These are phyloP conservation scores for Rubia yunnanensis DNA, from an alignment of 257 asterid genomes.

Conservation along the genomic window DNA sequence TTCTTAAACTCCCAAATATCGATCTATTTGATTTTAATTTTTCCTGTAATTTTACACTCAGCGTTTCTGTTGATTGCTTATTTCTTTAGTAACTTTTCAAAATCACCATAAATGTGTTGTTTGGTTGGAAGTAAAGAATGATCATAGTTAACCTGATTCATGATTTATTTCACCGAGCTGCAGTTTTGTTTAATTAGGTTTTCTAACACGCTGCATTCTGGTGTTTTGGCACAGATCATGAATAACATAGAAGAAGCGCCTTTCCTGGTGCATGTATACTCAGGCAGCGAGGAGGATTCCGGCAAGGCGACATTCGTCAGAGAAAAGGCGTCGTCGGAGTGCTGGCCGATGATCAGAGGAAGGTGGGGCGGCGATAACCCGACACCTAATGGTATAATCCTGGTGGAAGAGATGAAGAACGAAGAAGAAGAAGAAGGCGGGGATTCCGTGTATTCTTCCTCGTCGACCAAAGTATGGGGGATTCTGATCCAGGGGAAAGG, in stretches of 20 bases:
- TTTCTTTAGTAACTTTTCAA: not conserved
- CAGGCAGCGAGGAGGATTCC: constrained; percentile 11
- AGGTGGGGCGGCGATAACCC: constrained; percentile 19
- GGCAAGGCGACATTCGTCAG: constrained; percentile 16
- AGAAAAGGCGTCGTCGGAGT: constrained; percentile 20
- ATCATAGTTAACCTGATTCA: not conserved
- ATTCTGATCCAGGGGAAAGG: constrained; percentile 31
- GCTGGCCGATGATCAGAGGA: constrained; percentile 20
- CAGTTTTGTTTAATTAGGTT: not conserved
- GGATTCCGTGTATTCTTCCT: not conserved
- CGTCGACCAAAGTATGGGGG: constrained; percentile 22
- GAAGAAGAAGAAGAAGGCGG: not conserved
- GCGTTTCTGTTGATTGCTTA: not conserved
- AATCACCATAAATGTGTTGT: not conserved
- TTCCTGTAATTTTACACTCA: not conserved
- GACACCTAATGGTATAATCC: constrained; percentile 19
- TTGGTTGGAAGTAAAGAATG: not conserved
- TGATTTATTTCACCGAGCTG: no score
- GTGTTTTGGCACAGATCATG: constrained; percentile 17
- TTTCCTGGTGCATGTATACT: constrained; percentile 27
- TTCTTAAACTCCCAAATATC: not conserved
- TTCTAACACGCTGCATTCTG: not conserved
- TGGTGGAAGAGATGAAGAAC: constrained; percentile 24
- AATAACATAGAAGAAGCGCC: constrained; percentile 29
- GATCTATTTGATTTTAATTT: not conserved